Evolutionary conservation across 2,329 filamentous ascomycete genomes (phyloP).

Genomic region (Clarireedia homoeocarpa): DNA sequence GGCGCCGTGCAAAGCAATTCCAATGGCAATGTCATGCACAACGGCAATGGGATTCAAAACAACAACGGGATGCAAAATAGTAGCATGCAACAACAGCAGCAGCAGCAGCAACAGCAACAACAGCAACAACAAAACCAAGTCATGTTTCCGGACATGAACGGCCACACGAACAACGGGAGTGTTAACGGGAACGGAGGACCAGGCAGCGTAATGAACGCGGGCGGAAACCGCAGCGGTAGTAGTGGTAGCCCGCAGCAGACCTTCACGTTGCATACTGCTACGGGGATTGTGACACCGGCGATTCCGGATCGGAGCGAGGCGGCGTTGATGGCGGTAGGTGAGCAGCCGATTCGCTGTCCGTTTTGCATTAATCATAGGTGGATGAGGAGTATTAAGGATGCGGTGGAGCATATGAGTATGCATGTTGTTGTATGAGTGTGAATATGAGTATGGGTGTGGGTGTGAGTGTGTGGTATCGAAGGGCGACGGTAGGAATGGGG

Average conservation of each 20-base stretch:
- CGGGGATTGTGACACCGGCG: constrained; percentile 23
- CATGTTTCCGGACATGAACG: constrained; percentile 11
- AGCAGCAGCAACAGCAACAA: background rate
- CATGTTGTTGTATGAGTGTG: constrained; percentile 25
- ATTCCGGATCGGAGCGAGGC: constrained; percentile 17
- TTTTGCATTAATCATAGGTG: constrained; percentile 29
- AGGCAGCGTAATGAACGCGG: background rate
- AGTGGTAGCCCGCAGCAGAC: constrained; percentile 10
- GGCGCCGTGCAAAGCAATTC: constrained; percentile 5
- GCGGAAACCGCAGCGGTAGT: background rate
- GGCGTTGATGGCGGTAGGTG: constrained; percentile 20
- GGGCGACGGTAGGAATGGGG: too few relatives aligned
- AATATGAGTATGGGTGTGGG: constrained; percentile 30
- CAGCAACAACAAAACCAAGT: constrained; percentile 1
- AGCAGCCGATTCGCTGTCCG: constrained; percentile 26
- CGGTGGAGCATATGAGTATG: constrained; percentile 30
- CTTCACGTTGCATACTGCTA: constrained; percentile 24
- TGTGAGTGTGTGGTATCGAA: constrained; percentile 9
- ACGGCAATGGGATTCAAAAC: background rate
- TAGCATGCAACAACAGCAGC: background rate
- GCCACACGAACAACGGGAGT: background rate
- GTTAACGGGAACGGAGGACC: background rate
- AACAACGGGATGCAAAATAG: background rate
- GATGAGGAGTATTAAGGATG: constrained; percentile 28
- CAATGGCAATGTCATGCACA: background rate